These are phyloP conservation scores for Penicillium silybi DNA, from an alignment of 495 filamentous ascomycete species.

Conservation along the genomic window DNA sequence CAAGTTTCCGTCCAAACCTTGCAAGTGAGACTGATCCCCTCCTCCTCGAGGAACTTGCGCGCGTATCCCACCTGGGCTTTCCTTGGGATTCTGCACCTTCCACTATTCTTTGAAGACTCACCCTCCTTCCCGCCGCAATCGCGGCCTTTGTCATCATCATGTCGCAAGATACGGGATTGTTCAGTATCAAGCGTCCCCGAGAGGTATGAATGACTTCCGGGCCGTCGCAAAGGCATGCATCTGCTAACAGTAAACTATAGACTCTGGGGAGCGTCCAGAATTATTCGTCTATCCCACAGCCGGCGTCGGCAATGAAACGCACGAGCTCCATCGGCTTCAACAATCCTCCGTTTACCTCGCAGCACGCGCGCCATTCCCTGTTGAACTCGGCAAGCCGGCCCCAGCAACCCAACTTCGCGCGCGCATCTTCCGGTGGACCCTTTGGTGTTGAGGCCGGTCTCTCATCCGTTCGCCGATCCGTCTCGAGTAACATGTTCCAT, in stretches of 20 bases:
- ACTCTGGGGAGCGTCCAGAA: slow-evolving; percentile 74
- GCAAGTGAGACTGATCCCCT: slow-evolving; percentile 16
- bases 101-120: neutral
- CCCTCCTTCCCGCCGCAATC: slow-evolving; percentile 20
- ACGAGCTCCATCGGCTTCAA: slow-evolving; percentile 74
- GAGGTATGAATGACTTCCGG: slow-evolving; percentile 50
- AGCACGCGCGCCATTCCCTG: slow-evolving; percentile 74
- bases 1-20: slow-evolving; percentile 3
- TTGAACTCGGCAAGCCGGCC: slow-evolving; percentile 84
- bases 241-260: slow-evolving; percentile 39
- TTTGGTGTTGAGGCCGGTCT: slow-evolving; percentile 68
- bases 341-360: slow-evolving; percentile 59
- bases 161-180: slow-evolving; percentile 72
- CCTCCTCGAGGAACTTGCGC: slow-evolving; percentile 11
- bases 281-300: slow-evolving; percentile 80
- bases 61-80: slow-evolving; percentile 9
- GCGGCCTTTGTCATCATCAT: slow-evolving; percentile 47
- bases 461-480: slow-evolving; percentile 81
- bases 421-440: slow-evolving; percentile 74
- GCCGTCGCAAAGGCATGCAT: slow-evolving; percentile 8
- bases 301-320: slow-evolving; percentile 92
- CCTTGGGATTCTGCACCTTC: neutral
- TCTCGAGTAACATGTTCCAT: slow-evolving; percentile 65
- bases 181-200: slow-evolving; percentile 68
- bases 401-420: slow-evolving; percentile 78